Evolutionary conservation across 1,139 yeast genomes (phyloP), one percentile per base, ranked within the genome.

Genomic region (Debaryomyces fabryi): DNA sequence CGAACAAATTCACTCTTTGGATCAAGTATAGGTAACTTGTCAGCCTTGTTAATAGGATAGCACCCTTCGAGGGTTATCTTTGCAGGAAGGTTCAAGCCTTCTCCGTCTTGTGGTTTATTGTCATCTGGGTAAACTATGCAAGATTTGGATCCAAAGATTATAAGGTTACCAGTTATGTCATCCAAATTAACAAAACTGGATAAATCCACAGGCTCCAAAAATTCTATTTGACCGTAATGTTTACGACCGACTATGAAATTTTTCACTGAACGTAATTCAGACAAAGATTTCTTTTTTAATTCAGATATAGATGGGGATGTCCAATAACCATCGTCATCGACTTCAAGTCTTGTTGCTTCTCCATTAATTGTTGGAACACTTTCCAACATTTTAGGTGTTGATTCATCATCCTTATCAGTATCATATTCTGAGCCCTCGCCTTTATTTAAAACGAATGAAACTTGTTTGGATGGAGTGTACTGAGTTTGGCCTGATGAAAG

Each of bases 71-170:
- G 70, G 1, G 93, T 81, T 47, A 92, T 82, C 50, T 78, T 77
- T 5, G 90, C 88, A 1, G 86, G 85, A 35, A 88, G 78, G 62
- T 93, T 92, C 51, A 93, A 77, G 0, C 96, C 98, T 60, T 88
- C 88, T 10, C 97, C 97, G 32, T 64, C 59, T 46, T 74, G 69
- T 10, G 96, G 96, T 55, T 76, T 80, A 29, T 64, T 63, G n/a
- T 76, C 72, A 49, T 86, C 86, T 0, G 97, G 96, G 63, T 91
- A 92, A 3, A 92, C 78, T 2, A 82, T 72, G 66, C 91, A 86
- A 24, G 82, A 71, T 55, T 82, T 82, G 33, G 80, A 73, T 33
- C 78, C 79, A 59, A 95, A 85, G 1, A 76, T 69, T 39, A 90
- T 78, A 36, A 88, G 64, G 20, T 79, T 79, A 16, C 93, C 93